Conservation (phyloP, 2,329 filamentous ascomycete species). For the Alternaria triticimaculans region DNA sequence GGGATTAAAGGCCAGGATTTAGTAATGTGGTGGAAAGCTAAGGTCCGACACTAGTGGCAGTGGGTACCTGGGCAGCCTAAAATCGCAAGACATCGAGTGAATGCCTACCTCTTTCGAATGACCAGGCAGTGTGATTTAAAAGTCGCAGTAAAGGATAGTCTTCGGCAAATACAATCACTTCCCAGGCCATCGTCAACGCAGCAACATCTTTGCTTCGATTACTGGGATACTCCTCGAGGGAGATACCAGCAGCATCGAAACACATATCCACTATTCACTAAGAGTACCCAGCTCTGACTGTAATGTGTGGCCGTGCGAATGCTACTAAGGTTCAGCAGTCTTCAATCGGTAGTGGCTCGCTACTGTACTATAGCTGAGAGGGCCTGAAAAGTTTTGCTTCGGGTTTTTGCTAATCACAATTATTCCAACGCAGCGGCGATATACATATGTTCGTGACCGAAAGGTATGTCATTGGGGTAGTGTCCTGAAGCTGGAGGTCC, state of each 20-base stretch:
- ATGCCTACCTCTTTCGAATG: neutral
- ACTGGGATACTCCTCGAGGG: neutral
- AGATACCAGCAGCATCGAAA: neutral
- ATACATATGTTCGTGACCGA: neutral
- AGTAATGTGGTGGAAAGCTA: neutral
- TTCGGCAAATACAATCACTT: neutral
- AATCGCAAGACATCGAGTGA: neutral
- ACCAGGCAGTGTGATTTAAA: neutral
- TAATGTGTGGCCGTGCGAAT: neutral
- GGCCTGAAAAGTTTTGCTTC: neutral
- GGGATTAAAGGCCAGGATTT: neutral
- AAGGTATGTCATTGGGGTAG: neutral
- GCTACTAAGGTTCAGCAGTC: neutral
- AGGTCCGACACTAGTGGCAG: neutral
- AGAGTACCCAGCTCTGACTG: neutral
- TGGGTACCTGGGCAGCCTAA: neutral
- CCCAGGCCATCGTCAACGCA: neutral
- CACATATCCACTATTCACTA: neutral
- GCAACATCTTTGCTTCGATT: neutral
- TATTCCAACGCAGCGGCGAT: neutral
- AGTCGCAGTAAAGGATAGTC: neutral
- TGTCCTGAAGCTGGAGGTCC: neutral
- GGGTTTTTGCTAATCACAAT: fast-evolving
- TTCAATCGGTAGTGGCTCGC: neutral
- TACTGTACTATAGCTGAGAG: neutral